Evolutionary conservation across 2,329 filamentous ascomycete genomes (phyloP).

Genomic region (Graphilbum fragrans): DNA sequence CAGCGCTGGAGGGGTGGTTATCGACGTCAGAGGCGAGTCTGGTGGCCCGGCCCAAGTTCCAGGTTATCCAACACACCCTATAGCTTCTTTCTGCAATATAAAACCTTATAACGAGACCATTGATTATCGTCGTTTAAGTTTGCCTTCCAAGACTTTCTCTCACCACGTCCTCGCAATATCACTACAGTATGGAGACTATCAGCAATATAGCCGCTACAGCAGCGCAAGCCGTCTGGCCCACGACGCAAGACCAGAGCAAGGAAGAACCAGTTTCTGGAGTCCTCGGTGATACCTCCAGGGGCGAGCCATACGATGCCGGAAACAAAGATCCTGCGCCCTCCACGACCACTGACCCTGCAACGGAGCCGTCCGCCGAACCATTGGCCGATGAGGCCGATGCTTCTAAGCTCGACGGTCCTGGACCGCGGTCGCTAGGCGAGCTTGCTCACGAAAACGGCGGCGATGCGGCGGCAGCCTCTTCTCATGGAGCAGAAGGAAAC

Average conservation of each 20-base stretch:
- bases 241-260: constrained; percentile 13
- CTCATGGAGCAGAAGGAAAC: constrained; percentile 6
- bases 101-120: not conserved
- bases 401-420: no score
- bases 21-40: constrained; percentile 2
- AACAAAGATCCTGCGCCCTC: constrained; percentile 30
- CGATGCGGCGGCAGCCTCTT: constrained; percentile 2
- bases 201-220: constrained; percentile 40
- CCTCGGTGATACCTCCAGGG: constrained; percentile 51
- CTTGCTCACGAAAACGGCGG: no score
- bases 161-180: no score
- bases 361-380: not conserved
- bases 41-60: not conserved
- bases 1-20: no score
- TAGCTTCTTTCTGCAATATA: not conserved
- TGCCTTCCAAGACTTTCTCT: not conserved
- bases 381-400: no score
- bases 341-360: constrained; percentile 11
- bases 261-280: constrained; percentile 62
- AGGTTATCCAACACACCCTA: not conserved
- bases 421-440: no score
- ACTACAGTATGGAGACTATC: constrained; percentile 62
- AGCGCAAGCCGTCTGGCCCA: constrained; percentile 36
- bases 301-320: constrained; percentile 68
- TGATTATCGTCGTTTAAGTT: not conserved